Evolutionary conservation across 441 rosid genomes (phyloP).

Genomic region (Syzygium malaccense): DNA sequence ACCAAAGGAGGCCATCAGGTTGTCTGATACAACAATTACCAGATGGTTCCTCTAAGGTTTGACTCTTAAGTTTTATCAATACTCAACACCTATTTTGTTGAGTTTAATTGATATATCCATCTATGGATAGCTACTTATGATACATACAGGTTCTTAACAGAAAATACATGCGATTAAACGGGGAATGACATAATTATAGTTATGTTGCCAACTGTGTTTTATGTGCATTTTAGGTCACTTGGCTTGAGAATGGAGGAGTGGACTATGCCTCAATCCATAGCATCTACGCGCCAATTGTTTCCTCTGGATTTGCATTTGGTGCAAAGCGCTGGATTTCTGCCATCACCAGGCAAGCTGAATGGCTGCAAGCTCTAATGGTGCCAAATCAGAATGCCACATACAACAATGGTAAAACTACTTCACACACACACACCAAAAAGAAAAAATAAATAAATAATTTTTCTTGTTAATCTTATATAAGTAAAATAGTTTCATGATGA

Average conservation of each 20-base stretch:
- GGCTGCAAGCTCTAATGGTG: conserved; percentile 13
- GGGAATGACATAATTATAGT: neutral
- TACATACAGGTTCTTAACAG: neutral
- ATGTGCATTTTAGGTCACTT: conserved; percentile 25
- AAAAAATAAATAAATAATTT: neutral
- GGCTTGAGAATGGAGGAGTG: conserved; percentile 52
- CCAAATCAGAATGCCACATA: neutral
- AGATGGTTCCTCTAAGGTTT: conserved; percentile 28
- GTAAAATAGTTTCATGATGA: neutral
- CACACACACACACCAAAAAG: neutral
- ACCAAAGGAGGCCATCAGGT: conserved; percentile 45
- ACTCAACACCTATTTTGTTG: neutral
- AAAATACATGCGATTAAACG: neutral
- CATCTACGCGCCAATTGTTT: conserved; percentile 18
- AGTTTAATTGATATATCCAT: neutral
- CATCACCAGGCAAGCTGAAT: conserved; percentile 20
- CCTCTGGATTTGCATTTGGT: conserved; percentile 34
- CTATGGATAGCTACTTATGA: neutral
- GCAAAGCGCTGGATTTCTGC: conserved; percentile 44
- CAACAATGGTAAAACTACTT: conserved; percentile 15
- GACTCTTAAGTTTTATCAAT: neutral
- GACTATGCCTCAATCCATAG: conserved; percentile 24
- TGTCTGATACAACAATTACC: conserved; percentile 37
- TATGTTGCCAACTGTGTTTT: neutral
- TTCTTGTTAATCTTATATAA: neutral